phyloP scores from a whole-genome alignment of 2,329 filamentous ascomycete species.

The Niveomyces coronatus region DNA sequence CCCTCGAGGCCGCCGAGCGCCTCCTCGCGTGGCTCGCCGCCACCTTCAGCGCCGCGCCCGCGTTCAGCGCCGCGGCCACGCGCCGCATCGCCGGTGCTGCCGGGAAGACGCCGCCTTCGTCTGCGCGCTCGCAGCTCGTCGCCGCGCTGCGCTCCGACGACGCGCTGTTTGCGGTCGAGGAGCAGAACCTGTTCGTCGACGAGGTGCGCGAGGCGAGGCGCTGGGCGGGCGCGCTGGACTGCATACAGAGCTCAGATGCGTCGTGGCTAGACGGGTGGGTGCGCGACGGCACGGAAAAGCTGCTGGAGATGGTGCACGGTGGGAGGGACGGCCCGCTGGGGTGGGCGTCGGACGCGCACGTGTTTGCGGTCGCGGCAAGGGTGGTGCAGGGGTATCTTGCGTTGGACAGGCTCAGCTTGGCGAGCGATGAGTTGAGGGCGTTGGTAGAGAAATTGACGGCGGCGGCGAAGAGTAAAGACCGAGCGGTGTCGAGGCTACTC shows the following conservation, averaged over 20 bases:
- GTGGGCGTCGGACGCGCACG: conserved; percentile 58
- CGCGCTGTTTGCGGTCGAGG: conserved; percentile 75
- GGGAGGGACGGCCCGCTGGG: conserved; percentile 57
- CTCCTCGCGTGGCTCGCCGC: conserved; percentile 33
- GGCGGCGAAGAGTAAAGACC: conserved; percentile 2
- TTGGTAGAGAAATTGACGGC: conserved; percentile 8
- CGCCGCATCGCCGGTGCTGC: conserved; percentile 28
- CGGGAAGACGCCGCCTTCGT: conserved; percentile 9
- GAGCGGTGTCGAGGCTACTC: conserved; percentile 21
- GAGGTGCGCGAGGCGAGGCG: conserved; percentile 60
- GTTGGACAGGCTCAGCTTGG: conserved; percentile 16
- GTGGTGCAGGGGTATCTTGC: conserved; percentile 31
- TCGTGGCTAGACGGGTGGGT: conserved; percentile 36
- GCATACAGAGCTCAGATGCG: conserved; percentile 15
- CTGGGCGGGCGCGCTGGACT: conserved; percentile 50
- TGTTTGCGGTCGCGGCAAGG: conserved; percentile 50
- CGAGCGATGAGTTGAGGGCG: conserved; percentile 11
- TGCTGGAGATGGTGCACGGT: conserved; percentile 23
- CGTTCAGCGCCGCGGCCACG: conserved; percentile 31
- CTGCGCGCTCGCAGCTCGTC: conserved; percentile 30
- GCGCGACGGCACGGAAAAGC: conserved; percentile 32
- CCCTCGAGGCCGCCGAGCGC: conserved; percentile 35
- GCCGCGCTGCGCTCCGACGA: conserved; percentile 45
- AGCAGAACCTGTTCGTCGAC: conserved; percentile 90
- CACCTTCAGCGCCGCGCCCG: conserved; percentile 22